These are phyloP conservation scores for Thraustochytrium sp. DNA, from an alignment of 352 stramenopile genomes.

Conservation along the genomic window DNA sequence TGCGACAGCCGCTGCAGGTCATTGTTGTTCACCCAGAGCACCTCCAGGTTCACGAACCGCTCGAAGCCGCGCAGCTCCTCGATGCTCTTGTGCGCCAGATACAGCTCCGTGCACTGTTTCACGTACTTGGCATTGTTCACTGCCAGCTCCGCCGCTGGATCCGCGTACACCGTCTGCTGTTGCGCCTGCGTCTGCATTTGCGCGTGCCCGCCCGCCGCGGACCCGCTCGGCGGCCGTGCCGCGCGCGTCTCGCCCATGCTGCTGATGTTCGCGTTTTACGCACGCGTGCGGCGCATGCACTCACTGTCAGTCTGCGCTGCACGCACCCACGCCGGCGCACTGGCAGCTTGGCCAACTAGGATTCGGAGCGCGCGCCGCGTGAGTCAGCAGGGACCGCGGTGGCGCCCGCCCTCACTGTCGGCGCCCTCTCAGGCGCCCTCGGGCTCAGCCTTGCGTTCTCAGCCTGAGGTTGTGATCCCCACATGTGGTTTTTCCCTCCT, in stretches of 20 bases:
- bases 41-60: constrained; percentile 73
- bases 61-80: constrained; percentile 72
- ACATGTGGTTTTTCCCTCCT: too few relatives aligned
- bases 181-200: background rate
- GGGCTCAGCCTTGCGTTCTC: too few relatives aligned
- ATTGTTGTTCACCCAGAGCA: constrained; percentile 80
- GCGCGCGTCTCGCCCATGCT: background rate
- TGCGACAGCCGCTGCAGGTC: constrained; percentile 60
- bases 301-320: too few relatives aligned
- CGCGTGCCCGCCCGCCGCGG: background rate
- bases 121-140: constrained; percentile 81
- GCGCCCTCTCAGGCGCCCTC: too few relatives aligned
- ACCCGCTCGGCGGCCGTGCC: background rate
- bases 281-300: too few relatives aligned
- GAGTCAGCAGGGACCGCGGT: too few relatives aligned
- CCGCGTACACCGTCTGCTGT: constrained; percentile 43
- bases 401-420: too few relatives aligned
- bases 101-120: constrained; percentile 76
- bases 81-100: constrained; percentile 68
- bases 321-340: too few relatives aligned
- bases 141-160: constrained; percentile 69
- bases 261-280: too few relatives aligned
- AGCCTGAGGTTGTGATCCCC: too few relatives aligned
- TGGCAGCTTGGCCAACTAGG: too few relatives aligned
- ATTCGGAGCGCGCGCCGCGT: too few relatives aligned